Evolutionary conservation across 208 protist species (phyloP).

Genomic region (Leishmania gerbilli): DNA sequence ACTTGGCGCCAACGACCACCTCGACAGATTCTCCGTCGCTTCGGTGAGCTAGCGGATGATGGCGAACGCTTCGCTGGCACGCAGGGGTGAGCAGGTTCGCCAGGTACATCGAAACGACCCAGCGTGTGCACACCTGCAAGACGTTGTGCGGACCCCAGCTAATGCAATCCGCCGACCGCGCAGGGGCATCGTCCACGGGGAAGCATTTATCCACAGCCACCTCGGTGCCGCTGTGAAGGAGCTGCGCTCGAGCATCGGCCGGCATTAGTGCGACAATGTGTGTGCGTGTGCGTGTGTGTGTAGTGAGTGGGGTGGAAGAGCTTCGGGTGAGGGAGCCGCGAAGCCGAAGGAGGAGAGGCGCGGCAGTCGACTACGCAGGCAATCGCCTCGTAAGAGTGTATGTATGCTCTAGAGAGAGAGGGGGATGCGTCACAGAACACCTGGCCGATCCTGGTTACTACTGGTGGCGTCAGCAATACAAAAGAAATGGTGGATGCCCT

Average conservation of each 20-base stretch:
- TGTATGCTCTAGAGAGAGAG: neutral
- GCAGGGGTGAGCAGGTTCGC: conserved; percentile 38
- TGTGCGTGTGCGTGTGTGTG: neutral
- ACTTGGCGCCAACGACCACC: conserved; percentile 62
- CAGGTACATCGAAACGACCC: conserved; percentile 61
- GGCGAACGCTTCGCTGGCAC: conserved; percentile 28
- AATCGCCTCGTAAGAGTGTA: neutral
- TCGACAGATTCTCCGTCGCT: conserved; percentile 30
- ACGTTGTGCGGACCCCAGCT: conserved; percentile 86
- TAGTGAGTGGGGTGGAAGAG: neutral
- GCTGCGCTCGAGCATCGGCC: neutral
- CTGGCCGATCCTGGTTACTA: too few relatives aligned
- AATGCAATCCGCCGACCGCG: conserved; percentile 45
- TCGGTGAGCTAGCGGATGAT: conserved; percentile 39
- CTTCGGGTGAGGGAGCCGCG: neutral
- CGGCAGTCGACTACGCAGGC: neutral
- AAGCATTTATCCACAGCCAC: conserved; percentile 37
- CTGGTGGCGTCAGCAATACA: neutral
- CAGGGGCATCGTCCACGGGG: conserved; percentile 43
- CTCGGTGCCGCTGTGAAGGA: conserved; percentile 15
- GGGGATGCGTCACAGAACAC: neutral
- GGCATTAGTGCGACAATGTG: neutral
- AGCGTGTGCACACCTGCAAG: conserved; percentile 64
- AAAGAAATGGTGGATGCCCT: neutral
- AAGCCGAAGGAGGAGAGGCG: neutral